Base-by-base conservation (phyloP, 192 early-diverging fungal genomes). In the Cladochytrium replicatum region DNA sequence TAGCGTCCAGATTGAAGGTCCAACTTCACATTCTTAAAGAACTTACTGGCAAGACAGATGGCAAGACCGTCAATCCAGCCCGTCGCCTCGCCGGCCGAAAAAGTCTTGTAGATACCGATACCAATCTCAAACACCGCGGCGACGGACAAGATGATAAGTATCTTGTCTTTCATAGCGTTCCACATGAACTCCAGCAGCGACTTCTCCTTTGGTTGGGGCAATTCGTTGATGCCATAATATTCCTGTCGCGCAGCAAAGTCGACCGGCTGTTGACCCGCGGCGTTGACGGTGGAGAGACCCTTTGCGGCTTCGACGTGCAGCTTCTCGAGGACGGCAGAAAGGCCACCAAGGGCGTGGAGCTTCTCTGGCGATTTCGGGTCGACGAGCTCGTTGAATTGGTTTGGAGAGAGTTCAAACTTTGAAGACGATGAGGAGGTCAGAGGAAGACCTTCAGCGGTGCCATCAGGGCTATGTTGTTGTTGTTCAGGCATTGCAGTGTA, bases 91-190 rank as follows among this genome's bases (percentile, higher is more conserved):
- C 76, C 48, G 42, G 64, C 69, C 63, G 55, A 79, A 62, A 44
- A 74, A 59, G 64, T 84, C 82, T 72, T 92, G 60, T 89, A 92
- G 54, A 94, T 66, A 29, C 91, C 91, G 41, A 93, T 74, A 15
- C 76, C 80, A 38, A 95, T 65, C 24, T 88, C 89, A 4, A 92
- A 77, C 17, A 80, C 51, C 21, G 91, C 80, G 24, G 93, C 93
- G 48, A 90, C 79, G 27, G 78, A 85, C 54, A 97, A 63, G 64
- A 93, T 74, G 43, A 93, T 82, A 74, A 87, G 53, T 4, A 66
- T 77, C 43, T 63, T 60, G 54, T 77, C 74, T 37, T 68, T 55
- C 28, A 77, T 42, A 2, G 69, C 74, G 27, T 70, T 61, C 26
- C 38, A 46, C 41, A 67, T 55, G 48, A 73, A 69, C 29, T 43